Conservation (phyloP, 2,329 filamentous ascomycete species). For the Leptographium wingfieldii region DNA sequence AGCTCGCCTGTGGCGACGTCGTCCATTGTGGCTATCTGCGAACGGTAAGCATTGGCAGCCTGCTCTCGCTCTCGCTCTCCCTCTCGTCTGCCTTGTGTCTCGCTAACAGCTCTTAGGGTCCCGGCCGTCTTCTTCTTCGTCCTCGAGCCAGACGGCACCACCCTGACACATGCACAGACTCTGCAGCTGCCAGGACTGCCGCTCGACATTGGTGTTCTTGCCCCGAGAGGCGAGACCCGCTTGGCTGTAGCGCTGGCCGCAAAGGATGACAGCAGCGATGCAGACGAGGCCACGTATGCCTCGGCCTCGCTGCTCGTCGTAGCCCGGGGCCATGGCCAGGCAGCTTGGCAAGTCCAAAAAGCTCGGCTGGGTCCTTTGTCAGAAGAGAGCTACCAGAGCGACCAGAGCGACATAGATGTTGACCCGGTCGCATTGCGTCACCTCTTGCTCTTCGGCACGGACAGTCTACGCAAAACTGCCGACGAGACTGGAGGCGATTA, state of each 20-base stretch:
- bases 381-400: slow-evolving; percentile 8
- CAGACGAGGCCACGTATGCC: no score
- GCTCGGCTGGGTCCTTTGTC: background rate
- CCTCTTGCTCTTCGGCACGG: slow-evolving; percentile 31
- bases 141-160: slow-evolving; percentile 32
- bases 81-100: no score
- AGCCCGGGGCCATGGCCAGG: background rate
- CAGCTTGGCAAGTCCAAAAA: background rate
- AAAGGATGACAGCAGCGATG: no score
- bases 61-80: background rate
- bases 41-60: slow-evolving; percentile 24
- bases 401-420: slow-evolving; percentile 3
- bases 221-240: slow-evolving; percentile 12
- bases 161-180: slow-evolving; percentile 35
- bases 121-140: slow-evolving; percentile 55
- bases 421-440: slow-evolving; percentile 26
- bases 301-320: background rate
- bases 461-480: slow-evolving; percentile 33
- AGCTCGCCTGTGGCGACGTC: slow-evolving; percentile 9
- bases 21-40: slow-evolving; percentile 28
- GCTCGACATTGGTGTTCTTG: slow-evolving; percentile 34
- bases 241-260: slow-evolving; percentile 2
- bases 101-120: slow-evolving; percentile 22
- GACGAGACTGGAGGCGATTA: slow-evolving; percentile 15
- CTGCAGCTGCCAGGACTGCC: slow-evolving; percentile 44